Evolutionary conservation across 352 stramenopile species (phyloP), one percentile per base, ranked within the genome.

Genomic region (Globisporangium nunn): DNA sequence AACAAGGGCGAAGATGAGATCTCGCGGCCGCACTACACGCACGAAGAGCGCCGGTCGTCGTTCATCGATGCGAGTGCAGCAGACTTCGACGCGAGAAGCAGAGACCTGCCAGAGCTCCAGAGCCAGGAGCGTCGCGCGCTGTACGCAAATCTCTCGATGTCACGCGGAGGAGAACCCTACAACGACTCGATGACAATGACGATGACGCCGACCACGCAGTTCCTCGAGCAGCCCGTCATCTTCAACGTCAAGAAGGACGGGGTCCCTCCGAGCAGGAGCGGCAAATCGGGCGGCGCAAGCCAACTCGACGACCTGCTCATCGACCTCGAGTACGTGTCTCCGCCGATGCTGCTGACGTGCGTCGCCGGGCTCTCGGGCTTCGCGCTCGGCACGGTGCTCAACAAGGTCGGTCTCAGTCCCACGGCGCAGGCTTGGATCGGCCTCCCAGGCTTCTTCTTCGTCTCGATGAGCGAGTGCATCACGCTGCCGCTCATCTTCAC

Each of bases 401-500:
- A 74, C 50, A 64, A 58, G 17, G 54, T 59, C 17, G 45, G 43
- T 1, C n/a, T 74, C 33, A 63, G 31, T 18, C 40, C 30, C 15
- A 69, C 60, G 23, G 64, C 45, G 2, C 59, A 78, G 54, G 44
- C 64, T 18, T 85, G 73, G 75, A 72, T 85, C 37, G 72, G 69
- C 18, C 10, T 76, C 6, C 6, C 71, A 2, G 75, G 78, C 2
- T 63, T 49, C 41, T 53, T 85, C 6, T 68, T 73, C 53, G 64
- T 76, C 17, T 56, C 58, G 11, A 54, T 60, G 1, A 58, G 85
- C 30, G 71, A 81, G 56, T 86, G 78, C 53, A 66, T 88, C 52
- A 76, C 74, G 18, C 52, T 88, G 15, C 78, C 75, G 40, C 65
- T 88, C n/a, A 78, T 88, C 48, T 88, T 86, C 66, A 86, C 78